A percentile compares a stretch with the other conserved stretches of the same genome.
phyloP scores from a whole-genome alignment of 2,329 filamentous ascomycete species.

The Talaromyces rugulosus region DNA sequence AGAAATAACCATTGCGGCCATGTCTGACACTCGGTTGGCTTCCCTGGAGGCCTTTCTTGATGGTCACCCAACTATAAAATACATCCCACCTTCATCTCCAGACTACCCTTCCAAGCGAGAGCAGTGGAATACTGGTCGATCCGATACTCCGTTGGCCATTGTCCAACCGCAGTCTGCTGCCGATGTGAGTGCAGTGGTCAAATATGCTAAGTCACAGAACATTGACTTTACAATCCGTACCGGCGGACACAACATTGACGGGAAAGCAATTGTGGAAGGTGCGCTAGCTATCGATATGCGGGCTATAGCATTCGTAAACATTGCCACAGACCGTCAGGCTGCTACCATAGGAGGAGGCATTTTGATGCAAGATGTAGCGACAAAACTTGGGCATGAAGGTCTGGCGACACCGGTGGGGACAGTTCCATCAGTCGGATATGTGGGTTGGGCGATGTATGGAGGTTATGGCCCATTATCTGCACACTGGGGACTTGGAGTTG shows the following conservation, averaged over 20 bases:
- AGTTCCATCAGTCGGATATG: slow-evolving; percentile 28
- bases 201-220: slow-evolving; percentile 15
- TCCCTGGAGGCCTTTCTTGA: neutral
- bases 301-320: slow-evolving; percentile 26
- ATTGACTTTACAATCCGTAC: slow-evolving; percentile 23
- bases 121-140: neutral
- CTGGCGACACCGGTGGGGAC: slow-evolving; percentile 22
- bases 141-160: slow-evolving; percentile 15
- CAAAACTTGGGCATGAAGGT: slow-evolving; percentile 22
- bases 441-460: slow-evolving; percentile 35
- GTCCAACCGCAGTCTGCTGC: slow-evolving; percentile 21
- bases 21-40: neutral
- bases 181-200: slow-evolving; percentile 21
- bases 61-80: slow-evolving; percentile 12
- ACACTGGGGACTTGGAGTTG: slow-evolving; percentile 30
- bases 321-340: slow-evolving; percentile 23
- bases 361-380: slow-evolving; percentile 24
- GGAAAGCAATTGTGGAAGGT: slow-evolving; percentile 23
- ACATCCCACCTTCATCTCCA: neutral
- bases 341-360: slow-evolving; percentile 35
- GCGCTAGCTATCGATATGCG: slow-evolving; percentile 36
- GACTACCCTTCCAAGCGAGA: neutral
- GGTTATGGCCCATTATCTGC: slow-evolving; percentile 32
- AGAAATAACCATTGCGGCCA: neutral
- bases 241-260: slow-evolving; percentile 34